Evolutionary conservation across 2,329 filamentous ascomycete species (phyloP).

Genomic region (Botrytis porri): DNA sequence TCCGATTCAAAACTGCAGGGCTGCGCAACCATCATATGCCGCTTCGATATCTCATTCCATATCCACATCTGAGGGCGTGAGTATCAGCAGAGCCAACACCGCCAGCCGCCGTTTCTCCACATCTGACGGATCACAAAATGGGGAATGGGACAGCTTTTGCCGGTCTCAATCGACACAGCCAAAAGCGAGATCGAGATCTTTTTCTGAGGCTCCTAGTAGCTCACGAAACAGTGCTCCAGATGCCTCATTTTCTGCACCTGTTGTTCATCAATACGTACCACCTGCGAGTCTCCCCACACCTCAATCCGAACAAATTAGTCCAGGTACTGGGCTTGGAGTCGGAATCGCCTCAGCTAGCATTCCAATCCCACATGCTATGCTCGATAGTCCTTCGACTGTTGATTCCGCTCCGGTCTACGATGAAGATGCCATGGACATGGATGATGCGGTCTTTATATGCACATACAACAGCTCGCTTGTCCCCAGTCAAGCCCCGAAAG

Average conservation of each 20-base stretch:
- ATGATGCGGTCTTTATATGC: background rate
- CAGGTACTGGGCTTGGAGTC: background rate
- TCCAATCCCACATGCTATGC: background rate
- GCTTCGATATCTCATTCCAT: too few species aligned
- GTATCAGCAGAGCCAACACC: too few species aligned
- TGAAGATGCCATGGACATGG: background rate
- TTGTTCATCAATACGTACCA: background rate
- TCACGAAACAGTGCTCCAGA: background rate
- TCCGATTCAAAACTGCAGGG: too few species aligned
- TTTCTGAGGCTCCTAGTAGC: background rate
- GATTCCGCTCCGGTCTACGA: background rate
- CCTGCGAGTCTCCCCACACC: background rate
- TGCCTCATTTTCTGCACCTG: background rate
- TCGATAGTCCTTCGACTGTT: accelerated
- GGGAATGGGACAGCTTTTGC: too few species aligned
- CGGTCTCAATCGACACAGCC: background rate
- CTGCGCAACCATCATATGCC: too few species aligned
- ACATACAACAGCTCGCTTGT: accelerated
- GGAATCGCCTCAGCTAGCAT: too few species aligned
- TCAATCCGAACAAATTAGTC: background rate
- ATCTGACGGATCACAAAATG: background rate
- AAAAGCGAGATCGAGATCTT: background rate
- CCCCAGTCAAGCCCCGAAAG: background rate
- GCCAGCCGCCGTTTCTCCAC: background rate
- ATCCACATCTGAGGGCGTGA: too few species aligned